Percentiles rank a stretch among this genome's conserved stretches.
Conservation (phyloP, 192 early-diverging fungal genomes). For the Rhizophagus sp. region DNA sequence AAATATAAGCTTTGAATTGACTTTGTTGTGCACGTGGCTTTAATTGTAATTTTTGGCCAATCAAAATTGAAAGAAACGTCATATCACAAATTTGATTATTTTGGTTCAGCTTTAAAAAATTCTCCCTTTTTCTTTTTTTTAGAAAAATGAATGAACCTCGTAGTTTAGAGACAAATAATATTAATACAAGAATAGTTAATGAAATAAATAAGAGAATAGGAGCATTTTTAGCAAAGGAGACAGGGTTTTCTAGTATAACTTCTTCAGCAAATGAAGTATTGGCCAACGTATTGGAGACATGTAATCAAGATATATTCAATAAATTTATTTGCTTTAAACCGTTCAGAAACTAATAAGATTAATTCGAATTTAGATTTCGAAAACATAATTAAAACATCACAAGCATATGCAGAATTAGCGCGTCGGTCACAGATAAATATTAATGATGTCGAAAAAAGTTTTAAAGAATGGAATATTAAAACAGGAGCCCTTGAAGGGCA, state of each 20-base stretch:
- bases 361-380: background rate
- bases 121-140: background rate
- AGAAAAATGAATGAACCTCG: background rate
- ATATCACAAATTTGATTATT: too few relatives aligned
- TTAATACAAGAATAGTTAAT: conserved; percentile 7
- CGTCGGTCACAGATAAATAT: conserved; percentile 51
- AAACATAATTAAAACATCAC: conserved; percentile 31
- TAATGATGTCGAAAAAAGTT: conserved; percentile 50
- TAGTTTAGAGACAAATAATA: background rate
- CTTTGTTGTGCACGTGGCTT: too few relatives aligned
- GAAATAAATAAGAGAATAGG: conserved; percentile 15
- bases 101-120: too few relatives aligned
- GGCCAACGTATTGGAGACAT: background rate
- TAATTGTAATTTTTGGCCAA: too few relatives aligned
- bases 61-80: too few relatives aligned
- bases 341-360: background rate
- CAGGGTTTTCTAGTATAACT: conserved; percentile 18
- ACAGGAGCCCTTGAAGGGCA: conserved; percentile 41
- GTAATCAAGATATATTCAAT: background rate
- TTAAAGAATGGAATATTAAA: conserved; percentile 43
- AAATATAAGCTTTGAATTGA: too few relatives aligned
- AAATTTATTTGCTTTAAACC: background rate
- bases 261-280: conserved; percentile 17
- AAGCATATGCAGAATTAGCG: conserved; percentile 53
- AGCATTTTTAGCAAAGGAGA: conserved; percentile 20